phyloP scores from a whole-genome alignment of 805 yeast species.

The Metschnikowia arizonensis region DNA sequence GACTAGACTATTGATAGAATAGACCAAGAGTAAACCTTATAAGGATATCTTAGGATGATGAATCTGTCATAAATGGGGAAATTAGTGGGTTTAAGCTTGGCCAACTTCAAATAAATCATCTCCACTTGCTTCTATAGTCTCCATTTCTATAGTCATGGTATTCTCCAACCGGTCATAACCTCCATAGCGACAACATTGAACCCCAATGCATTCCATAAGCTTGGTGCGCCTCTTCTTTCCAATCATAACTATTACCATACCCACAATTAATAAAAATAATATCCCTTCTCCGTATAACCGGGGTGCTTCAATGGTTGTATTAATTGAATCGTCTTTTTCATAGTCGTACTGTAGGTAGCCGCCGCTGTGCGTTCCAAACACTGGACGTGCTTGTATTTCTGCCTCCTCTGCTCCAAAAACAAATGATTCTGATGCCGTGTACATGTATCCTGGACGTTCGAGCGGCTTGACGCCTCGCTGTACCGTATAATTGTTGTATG shows the following conservation, averaged over 20 bases:
- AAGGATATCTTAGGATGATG: no score
- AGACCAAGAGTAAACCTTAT: no score
- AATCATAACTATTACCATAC: constrained; percentile 30
- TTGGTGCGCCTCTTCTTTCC: constrained; percentile 25
- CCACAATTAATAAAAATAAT: no score
- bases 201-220: not conserved
- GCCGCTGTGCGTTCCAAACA: constrained; percentile 23
- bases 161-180: constrained; percentile 4
- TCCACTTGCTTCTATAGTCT: no score
- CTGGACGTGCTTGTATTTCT: constrained; percentile 42
- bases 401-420: constrained; percentile 51
- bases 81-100: not conserved
- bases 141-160: no score
- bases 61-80: no score
- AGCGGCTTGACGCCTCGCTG: constrained; percentile 6
- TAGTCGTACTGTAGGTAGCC: constrained; percentile 27
- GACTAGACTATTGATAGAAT: no score
- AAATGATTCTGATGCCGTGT: constrained; percentile 46
- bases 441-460: constrained; percentile 44
- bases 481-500: constrained; percentile 31
- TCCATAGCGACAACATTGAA: not conserved
- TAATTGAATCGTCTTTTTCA: constrained; percentile 29
- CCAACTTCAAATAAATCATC: constrained; percentile 2
- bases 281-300: constrained; percentile 35
- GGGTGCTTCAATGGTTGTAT: no score